Evolutionary conservation across 805 yeast genomes (phyloP), one percentile per base, ranked within the genome.

Genomic region (Nakazawaea wickerhamii): DNA sequence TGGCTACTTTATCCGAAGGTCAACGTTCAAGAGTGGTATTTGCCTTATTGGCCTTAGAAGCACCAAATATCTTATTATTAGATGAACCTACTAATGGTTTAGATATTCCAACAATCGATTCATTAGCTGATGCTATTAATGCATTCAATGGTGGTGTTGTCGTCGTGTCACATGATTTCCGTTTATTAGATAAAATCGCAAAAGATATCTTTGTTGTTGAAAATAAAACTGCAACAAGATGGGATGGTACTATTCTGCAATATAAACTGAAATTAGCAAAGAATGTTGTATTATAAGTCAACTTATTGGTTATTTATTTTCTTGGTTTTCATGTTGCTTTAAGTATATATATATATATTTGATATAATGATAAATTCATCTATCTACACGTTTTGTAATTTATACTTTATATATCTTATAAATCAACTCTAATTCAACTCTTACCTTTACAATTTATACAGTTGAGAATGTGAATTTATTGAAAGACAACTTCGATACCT

Each of bases 31-130:
- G 99, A 71, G 99, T 93, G 54, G 99, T 93, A 44, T 93, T 93
- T 61, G 98, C 98, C 9, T 73, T 93, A 53, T 77, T 93, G 59
- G 99, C 99, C 40, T 75, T 93, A 54, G 97, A 93, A 70, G 71
- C 85, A 50, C 99, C 99, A 59, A 93, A 93, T 70, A 87, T 93
- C 65, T 73, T 93, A 57, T 72, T 93, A 62, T 75, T 93, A 70
- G 99, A 93, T 75, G 99, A 93, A 82, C 99, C 99, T 79, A 93
- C 99, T 53, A 93, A 93, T 77, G 98, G 98, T 77, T 75, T 93
- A 68, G 99, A 93, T 75, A 91, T 93, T 57, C 89, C 97, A 59
- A 90, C 99, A 40, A 93, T 93, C 62, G 99, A 93, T 69, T 93
- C 99, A 34, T 75, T 93, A 58, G 99, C 97, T 41, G 95, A 84